Evolutionary conservation across 768 basidiomycete species (phyloP).

Genomic region (Fomitopsis pulvina): DNA sequence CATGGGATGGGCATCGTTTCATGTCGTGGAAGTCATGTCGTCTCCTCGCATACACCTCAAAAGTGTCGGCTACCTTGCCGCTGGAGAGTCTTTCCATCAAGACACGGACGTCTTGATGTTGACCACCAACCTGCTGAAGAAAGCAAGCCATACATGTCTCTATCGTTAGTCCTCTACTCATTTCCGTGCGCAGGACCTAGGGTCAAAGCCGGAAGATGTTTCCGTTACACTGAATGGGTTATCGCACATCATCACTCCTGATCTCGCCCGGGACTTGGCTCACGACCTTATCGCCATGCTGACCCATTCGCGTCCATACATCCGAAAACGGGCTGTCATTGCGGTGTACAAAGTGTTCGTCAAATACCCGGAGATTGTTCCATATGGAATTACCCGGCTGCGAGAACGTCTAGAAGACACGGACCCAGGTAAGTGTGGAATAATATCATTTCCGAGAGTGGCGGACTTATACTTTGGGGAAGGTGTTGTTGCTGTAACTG

Average conservation of each 20-base stretch:
- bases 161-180: constrained; percentile 5
- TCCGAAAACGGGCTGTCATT: constrained; percentile 87
- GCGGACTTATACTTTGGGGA: not conserved
- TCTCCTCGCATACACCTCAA: constrained; percentile 89
- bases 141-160: constrained; percentile 42
- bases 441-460: not conserved
- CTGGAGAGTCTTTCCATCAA: constrained; percentile 82
- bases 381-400: constrained; percentile 58
- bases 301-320: constrained; percentile 81
- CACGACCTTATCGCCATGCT: constrained; percentile 82
- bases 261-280: constrained; percentile 86
- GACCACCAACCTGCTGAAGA: constrained; percentile 92
- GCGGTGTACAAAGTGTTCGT: constrained; percentile 74
- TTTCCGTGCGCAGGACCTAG: constrained; percentile 58
- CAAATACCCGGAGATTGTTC: constrained; percentile 76
- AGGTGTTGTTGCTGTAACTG: constrained; percentile 92
- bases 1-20: constrained; percentile 94
- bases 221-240: constrained; percentile 78
- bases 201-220: constrained; percentile 67
- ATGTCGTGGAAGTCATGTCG: constrained; percentile 98
- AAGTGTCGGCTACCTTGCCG: constrained; percentile 92
- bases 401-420: constrained; percentile 77
- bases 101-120: constrained; percentile 97
- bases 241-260: constrained; percentile 75
- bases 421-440: constrained; percentile 46